phyloP scores from a whole-genome alignment of 2,329 filamentous ascomycete genomes.

The Parastagonospora nodorum region DNA sequence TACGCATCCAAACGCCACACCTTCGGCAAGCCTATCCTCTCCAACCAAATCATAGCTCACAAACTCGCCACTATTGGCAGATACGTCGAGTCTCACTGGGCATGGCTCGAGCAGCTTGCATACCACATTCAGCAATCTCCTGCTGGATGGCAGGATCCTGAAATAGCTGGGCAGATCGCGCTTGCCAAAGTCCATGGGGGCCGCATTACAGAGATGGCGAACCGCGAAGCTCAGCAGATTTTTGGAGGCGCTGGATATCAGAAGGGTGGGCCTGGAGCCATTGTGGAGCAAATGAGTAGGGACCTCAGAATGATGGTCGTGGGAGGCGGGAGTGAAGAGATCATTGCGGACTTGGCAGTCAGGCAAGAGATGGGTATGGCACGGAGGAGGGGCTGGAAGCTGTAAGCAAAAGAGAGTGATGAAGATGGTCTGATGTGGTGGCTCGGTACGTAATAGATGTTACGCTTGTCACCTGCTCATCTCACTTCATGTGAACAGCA shows the following conservation, averaged over 20 bases:
- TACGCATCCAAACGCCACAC: constrained; percentile 61
- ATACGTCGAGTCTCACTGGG: constrained; percentile 65
- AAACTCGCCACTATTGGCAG: constrained; percentile 65
- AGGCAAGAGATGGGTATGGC: constrained; percentile 52
- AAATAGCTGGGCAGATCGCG: constrained; percentile 47
- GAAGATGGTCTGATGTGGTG: not conserved
- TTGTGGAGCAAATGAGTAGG: constrained; percentile 60
- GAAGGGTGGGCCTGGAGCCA: constrained; percentile 54
- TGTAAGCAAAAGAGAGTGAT: constrained; percentile 26
- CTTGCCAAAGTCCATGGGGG: constrained; percentile 58
- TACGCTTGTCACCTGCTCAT: too few relatives aligned
- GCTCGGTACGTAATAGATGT: too few relatives aligned
- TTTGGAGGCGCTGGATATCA: constrained; percentile 61
- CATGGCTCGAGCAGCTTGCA: constrained; percentile 66
- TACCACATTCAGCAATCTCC: constrained; percentile 57
- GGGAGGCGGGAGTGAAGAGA: constrained; percentile 60
- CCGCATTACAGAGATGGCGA: constrained; percentile 56
- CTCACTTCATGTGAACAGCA: too few relatives aligned
- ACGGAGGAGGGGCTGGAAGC: constrained; percentile 52
- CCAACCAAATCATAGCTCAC: constrained; percentile 63
- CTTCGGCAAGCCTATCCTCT: constrained; percentile 63
- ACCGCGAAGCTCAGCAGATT: constrained; percentile 60
- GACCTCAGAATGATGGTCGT: constrained; percentile 61
- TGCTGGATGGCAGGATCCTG: constrained; percentile 46
- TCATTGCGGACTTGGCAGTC: constrained; percentile 59